phyloP scores from a whole-genome alignment of 768 basidiomycete species.

The Hypsizygus marmoreus region DNA sequence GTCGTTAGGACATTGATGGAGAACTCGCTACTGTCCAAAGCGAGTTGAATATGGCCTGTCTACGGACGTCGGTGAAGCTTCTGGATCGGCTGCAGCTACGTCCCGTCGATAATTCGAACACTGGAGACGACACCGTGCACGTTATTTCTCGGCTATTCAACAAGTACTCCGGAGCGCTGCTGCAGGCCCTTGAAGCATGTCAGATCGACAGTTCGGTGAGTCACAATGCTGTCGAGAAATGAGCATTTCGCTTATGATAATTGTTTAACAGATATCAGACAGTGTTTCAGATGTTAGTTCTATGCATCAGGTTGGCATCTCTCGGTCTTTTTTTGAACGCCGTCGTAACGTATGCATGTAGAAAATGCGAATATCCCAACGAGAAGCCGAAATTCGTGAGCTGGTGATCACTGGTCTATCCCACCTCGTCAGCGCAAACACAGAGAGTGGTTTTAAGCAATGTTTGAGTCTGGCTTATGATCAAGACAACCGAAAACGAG shows the following conservation, averaged over 20 bases:
- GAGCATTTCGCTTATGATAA: conserved; percentile 7
- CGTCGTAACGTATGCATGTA: conserved; percentile 14
- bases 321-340: background rate
- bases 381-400: conserved; percentile 67
- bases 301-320: conserved; percentile 40
- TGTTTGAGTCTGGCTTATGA: conserved; percentile 81
- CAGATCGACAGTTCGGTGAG: conserved; percentile 49
- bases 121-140: conserved; percentile 66
- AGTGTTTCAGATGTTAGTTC: conserved; percentile 51
- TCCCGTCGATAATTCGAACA: conserved; percentile 49
- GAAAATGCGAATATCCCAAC: conserved; percentile 48
- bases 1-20: conserved; percentile 34
- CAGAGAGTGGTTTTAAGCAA: conserved; percentile 88
- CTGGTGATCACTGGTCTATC: conserved; percentile 80
- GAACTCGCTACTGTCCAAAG: conserved; percentile 42
- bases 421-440: conserved; percentile 80
- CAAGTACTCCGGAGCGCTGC: conserved; percentile 68
- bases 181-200: conserved; percentile 58
- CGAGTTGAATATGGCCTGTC: conserved; percentile 74
- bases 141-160: conserved; percentile 79
- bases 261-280: conserved; percentile 46
- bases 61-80: conserved; percentile 74
- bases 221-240: background rate
- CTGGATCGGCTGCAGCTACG: conserved; percentile 74
- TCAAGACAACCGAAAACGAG: conserved; percentile 63